Evolutionary conservation across 1,284 basidiomycete genomes (phyloP).

Genomic region (Omphalotus olearius): DNA sequence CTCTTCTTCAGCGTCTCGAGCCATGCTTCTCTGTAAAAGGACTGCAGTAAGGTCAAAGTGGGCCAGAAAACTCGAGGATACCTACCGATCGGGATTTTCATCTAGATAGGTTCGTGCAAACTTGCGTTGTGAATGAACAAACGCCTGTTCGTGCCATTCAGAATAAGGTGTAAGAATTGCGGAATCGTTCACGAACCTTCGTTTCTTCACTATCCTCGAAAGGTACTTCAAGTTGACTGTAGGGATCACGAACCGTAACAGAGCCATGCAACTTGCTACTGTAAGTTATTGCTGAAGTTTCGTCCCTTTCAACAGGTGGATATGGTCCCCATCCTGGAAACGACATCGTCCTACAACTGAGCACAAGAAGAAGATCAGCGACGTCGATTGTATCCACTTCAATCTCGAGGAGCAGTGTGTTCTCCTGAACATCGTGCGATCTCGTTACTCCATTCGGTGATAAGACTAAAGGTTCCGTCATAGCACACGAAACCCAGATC

Average conservation of each 20-base stretch:
- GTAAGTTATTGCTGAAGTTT: constrained; percentile 1
- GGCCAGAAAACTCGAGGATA: no score
- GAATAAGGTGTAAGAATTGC: background rate
- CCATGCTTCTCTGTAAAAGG: background rate
- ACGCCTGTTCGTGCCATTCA: background rate
- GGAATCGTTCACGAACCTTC: background rate
- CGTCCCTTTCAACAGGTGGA: background rate
- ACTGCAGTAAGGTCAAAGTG: no score
- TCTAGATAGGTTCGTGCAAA: constrained; percentile 1
- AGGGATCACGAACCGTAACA: constrained; percentile 1
- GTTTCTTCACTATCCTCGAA: background rate
- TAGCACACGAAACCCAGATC: no score
- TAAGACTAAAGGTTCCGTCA: no score
- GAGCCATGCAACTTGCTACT: background rate
- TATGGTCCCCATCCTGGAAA: background rate
- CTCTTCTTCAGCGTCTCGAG: constrained; percentile 1
- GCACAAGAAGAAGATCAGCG: background rate
- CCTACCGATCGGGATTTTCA: background rate
- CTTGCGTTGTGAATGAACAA: background rate
- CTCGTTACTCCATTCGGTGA: background rate
- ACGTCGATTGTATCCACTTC: background rate
- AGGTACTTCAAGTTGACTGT: background rate
- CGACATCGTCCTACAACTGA: background rate
- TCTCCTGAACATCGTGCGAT: no score
- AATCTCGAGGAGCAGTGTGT: background rate